A percentile compares a stretch with the other conserved stretches of the same genome.
Evolutionary conservation across 805 yeast species (phyloP).

Genomic region (Jamesozyma jinghongensis): DNA sequence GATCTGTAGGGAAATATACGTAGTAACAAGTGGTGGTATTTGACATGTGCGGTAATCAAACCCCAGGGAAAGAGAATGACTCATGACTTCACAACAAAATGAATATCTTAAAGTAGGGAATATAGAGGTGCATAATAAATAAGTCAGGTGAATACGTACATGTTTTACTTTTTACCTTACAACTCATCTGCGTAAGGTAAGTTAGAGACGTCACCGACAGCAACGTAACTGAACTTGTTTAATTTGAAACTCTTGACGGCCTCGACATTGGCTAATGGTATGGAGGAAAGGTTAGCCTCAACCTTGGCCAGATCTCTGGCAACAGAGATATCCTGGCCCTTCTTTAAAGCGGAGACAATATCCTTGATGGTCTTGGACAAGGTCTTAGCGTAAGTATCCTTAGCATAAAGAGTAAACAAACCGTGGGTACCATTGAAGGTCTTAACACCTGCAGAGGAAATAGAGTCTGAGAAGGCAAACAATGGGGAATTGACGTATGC

Average conservation of each 20-base stretch:
- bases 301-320: conserved; percentile 48
- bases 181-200: conserved; percentile 89
- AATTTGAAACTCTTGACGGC: conserved; percentile 37
- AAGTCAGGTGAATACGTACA: no score
- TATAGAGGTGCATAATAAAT: no score
- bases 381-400: conserved; percentile 47
- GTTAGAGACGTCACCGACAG: conserved; percentile 77
- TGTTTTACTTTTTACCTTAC: conserved; percentile 28
- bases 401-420: conserved; percentile 61
- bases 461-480: conserved; percentile 43
- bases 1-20: neutral
- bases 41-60: neutral
- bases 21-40: neutral
- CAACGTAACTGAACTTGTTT: conserved; percentile 71
- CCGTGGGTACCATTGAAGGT: conserved; percentile 75
- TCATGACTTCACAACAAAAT: no score
- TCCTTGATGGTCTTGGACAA: conserved; percentile 55
- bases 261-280: conserved; percentile 5
- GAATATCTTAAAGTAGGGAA: no score
- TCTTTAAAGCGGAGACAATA: conserved; percentile 44
- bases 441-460: conserved; percentile 47
- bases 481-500: conserved; percentile 55
- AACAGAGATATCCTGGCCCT: conserved; percentile 47
- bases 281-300: conserved; percentile 36
- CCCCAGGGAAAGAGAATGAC: neutral